Evolutionary conservation across 2,329 filamentous ascomycete species (phyloP), one percentile per base, ranked within the genome.

Genomic region (Aspergillus cejpii): DNA sequence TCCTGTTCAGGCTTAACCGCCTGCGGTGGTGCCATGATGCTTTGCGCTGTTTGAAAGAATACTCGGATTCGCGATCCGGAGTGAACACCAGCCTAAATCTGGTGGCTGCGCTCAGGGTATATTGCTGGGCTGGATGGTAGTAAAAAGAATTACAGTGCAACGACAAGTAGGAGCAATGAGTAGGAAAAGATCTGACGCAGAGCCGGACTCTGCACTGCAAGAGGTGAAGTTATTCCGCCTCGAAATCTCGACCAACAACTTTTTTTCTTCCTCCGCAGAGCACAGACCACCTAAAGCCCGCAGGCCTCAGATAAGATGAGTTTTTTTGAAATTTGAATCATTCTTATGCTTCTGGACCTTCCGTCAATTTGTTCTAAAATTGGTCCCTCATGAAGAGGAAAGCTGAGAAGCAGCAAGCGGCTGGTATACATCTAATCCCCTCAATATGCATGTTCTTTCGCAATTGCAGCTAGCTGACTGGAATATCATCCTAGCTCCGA

Each of bases 181-280:
- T 34, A 20, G 2, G 6, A 6, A 12, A 34, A 19, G 15, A 10
- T 12, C 14, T 20, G 31, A 4, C 6, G 40, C 17, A 48, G 27
- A 14, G 24, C 11, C 6, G 23, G 27, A 15, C 14, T 21, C 27
- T 37, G 39, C 17, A 24, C 27, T 37, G 39, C 17, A 24, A 46
- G 41, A 47, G 46, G 45, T 34, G 44, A 48, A 40, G 31, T 12
- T 34, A 44, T 36, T 40, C 33, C 27, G 31, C 44, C 38, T 41
- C 19, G 38, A 41, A 31, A 39, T 50, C 48, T 33, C 20, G 34
- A 44, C 38, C 42, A 46, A 55, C 49, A 57, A 61, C 55, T 65
- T 66, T 66, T 64, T 65, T 67, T 65, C 64, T 54, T 59, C 52
- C 59, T 66, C 63, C 59, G 59, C 63, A 55, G 58, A 54, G 66